These are phyloP conservation scores for Globisporangium uncinulatum DNA, from an alignment of 352 stramenopile species.

Conservation along the genomic window DNA sequence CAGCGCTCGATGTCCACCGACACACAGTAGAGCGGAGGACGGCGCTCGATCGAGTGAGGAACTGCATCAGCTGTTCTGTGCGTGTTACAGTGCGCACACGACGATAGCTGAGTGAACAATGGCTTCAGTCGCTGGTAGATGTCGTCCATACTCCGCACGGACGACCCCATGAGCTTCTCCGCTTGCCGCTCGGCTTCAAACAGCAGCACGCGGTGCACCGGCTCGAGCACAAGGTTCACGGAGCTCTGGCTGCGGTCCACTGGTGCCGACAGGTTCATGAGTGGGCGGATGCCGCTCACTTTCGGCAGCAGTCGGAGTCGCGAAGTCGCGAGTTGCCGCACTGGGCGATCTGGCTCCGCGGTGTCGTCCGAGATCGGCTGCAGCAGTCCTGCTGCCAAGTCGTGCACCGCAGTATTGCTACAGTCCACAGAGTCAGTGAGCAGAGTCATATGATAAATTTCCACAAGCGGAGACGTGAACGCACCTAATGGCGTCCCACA, in stretches of 20 bases:
- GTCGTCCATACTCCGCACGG: conserved; percentile 62
- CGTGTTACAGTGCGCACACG: conserved; percentile 26
- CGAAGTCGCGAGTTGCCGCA: conserved; percentile 37
- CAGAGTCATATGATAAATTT: not conserved
- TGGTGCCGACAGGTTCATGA: conserved; percentile 67
- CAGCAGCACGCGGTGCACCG: conserved; percentile 47
- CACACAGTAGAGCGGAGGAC: conserved; percentile 43
- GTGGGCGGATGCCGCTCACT: conserved; percentile 49
- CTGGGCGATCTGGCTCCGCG: not conserved
- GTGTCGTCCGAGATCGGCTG: conserved; percentile 13
- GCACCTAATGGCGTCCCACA: conserved; percentile 62
- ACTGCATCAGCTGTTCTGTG: not conserved
- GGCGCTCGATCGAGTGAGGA: too few species aligned
- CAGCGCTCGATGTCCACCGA: conserved; percentile 75
- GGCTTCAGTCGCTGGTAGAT: conserved; percentile 48
- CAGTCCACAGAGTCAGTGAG: not conserved
- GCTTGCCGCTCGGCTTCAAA: conserved; percentile 60
- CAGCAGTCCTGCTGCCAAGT: conserved; percentile 41
- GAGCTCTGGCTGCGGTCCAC: conserved; percentile 24
- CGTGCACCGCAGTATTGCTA: conserved; percentile 40
- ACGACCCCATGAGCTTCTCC: conserved; percentile 42
- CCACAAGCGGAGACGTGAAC: not conserved
- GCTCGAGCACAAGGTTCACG: conserved; percentile 57
- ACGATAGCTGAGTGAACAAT: conserved; percentile 30
- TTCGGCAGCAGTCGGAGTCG: conserved; percentile 65